Percentiles rank a stretch among this genome's conserved stretches.
Evolutionary conservation across 805 yeast genomes (phyloP).

Genomic region (Starmera amethionina): DNA sequence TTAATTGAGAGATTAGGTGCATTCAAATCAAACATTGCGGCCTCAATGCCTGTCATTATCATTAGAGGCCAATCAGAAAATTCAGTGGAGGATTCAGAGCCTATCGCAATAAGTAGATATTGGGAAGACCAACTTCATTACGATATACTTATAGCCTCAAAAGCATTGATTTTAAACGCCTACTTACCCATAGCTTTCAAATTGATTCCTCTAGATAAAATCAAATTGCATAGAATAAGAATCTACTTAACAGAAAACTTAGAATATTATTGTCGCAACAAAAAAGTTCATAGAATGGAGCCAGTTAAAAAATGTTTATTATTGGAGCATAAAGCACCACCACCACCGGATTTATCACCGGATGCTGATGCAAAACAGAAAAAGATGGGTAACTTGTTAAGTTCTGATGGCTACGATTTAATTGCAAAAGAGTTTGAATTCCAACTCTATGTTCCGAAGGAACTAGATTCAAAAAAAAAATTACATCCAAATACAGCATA

Average conservation of each 20-base stretch:
- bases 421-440: slow-evolving; percentile 76
- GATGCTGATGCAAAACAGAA: slow-evolving; percentile 27
- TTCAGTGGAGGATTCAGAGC: slow-evolving; percentile 84
- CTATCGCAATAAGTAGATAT: slow-evolving; percentile 79
- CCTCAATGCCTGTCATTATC: slow-evolving; percentile 51
- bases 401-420: slow-evolving; percentile 37
- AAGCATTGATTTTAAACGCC: slow-evolving; percentile 76
- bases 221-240: slow-evolving; percentile 77
- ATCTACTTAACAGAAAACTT: slow-evolving; percentile 80
- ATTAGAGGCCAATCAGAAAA: slow-evolving; percentile 71
- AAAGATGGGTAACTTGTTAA: slow-evolving; percentile 29
- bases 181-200: slow-evolving; percentile 77
- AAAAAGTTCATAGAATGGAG: slow-evolving; percentile 86
- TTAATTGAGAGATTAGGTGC: slow-evolving; percentile 70
- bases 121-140: slow-evolving; percentile 92
- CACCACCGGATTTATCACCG: slow-evolving; percentile 21
- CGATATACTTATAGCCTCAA: slow-evolving; percentile 86
- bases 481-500: slow-evolving; percentile 83
- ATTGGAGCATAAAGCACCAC: slow-evolving; percentile 68
- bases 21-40: slow-evolving; percentile 67
- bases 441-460: slow-evolving; percentile 75
- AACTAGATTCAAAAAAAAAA: slow-evolving; percentile 41
- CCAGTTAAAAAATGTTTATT: slow-evolving; percentile 75
- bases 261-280: slow-evolving; percentile 81
- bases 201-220: slow-evolving; percentile 77